Evolutionary conservation across 2,329 filamentous ascomycete genomes (phyloP).

Genomic region (Fusarium poae): DNA sequence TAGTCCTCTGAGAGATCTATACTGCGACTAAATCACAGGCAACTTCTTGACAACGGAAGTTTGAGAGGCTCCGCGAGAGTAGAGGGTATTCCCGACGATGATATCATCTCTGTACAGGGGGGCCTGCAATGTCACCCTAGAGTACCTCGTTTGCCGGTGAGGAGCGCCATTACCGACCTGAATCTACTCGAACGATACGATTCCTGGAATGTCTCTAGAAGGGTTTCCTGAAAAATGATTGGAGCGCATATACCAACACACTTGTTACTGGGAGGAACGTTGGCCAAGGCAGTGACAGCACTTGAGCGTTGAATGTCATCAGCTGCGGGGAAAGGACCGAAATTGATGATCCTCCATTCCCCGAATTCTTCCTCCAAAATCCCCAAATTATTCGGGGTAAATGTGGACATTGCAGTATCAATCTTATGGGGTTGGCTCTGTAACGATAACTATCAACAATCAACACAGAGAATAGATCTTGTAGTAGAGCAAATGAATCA

Average conservation of each 20-base stretch:
- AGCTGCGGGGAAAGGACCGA: slow-evolving; percentile 48
- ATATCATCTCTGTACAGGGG: slow-evolving; percentile 30
- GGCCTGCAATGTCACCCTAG: slow-evolving; percentile 15
- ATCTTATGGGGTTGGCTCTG: neutral
- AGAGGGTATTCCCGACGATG: slow-evolving; percentile 29
- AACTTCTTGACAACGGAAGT: neutral
- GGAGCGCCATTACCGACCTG: slow-evolving; percentile 12
- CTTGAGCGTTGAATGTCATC: slow-evolving; percentile 26
- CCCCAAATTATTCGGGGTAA: slow-evolving; percentile 42
- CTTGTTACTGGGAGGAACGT: neutral
- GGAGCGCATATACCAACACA: slow-evolving; percentile 36
- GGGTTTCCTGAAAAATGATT: slow-evolving; percentile 24
- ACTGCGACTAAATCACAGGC: neutral
- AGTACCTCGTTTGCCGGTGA: slow-evolving; percentile 19
- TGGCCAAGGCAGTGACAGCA: neutral
- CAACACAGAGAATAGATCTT: neutral
- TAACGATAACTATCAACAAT: neutral
- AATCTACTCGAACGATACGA: neutral
- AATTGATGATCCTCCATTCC: slow-evolving; percentile 24
- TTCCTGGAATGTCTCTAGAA: slow-evolving; percentile 29
- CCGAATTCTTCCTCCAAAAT: slow-evolving; percentile 34
- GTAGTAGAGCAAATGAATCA: neutral
- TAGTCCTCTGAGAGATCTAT: neutral
- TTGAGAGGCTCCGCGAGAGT: slow-evolving; percentile 20
- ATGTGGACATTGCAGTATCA: neutral